Percentiles rank a stretch among this genome's conserved stretches.
These are phyloP conservation scores for Scytalidium sp. DNA, from an alignment of 2,329 filamentous ascomycete species.

Conservation along the genomic window DNA sequence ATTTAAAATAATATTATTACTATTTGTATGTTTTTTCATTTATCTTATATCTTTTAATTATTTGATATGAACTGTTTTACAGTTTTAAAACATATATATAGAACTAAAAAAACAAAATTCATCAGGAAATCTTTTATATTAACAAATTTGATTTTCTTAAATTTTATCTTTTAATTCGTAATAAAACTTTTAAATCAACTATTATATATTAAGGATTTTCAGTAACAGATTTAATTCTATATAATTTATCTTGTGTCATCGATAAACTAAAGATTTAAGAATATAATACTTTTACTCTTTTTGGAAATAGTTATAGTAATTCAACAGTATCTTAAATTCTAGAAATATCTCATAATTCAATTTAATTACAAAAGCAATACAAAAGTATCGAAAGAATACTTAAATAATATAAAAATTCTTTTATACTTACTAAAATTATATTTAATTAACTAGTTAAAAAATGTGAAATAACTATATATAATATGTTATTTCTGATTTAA, in stretches of 20 bases:
- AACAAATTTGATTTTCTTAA: slow-evolving; percentile 25
- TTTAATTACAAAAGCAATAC: too few species aligned
- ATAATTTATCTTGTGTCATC: slow-evolving; percentile 27
- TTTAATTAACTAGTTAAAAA: too few species aligned
- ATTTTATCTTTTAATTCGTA: slow-evolving; percentile 24
- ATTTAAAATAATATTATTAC: slow-evolving; percentile 34
- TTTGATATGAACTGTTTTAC: slow-evolving; percentile 36
- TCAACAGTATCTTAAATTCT: too few species aligned
- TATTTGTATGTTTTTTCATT: slow-evolving; percentile 36
- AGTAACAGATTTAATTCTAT: slow-evolving; percentile 29
- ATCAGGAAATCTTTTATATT: slow-evolving; percentile 27
- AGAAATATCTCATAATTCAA: too few species aligned
- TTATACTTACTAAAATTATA: too few species aligned
- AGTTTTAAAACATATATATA: slow-evolving; percentile 31
- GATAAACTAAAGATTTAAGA: slow-evolving; percentile 28
- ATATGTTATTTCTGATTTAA: too few species aligned
- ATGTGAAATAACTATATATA: too few species aligned
- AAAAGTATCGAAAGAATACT: too few species aligned
- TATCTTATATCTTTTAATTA: too few species aligned
- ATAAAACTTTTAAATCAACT: slow-evolving; percentile 20
- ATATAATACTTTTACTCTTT: slow-evolving; percentile 17
- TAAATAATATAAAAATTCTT: too few species aligned
- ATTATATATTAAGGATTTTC: slow-evolving; percentile 28
- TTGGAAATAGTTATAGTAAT: too few species aligned
- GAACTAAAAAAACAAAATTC: slow-evolving; percentile 22